Conservation (phyloP, 129 eudicot genomes). For the Helichrysum umbraculigerum region DNA sequence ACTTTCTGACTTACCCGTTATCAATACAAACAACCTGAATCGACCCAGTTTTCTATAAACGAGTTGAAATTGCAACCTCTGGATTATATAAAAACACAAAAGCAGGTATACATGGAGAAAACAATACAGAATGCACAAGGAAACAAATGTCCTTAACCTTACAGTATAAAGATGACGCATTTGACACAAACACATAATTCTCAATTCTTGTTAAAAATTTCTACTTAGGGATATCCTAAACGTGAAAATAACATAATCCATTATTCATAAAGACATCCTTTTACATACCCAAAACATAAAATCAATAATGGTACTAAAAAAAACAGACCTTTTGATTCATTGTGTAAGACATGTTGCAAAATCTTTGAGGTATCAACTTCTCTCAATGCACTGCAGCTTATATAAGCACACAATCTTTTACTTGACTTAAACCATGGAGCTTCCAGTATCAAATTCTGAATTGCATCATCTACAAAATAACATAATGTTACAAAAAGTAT, state of each 20-base stretch:
- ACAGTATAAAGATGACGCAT: background rate
- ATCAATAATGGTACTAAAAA: no score
- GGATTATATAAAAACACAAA: background rate
- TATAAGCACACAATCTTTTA: slow-evolving; percentile 87
- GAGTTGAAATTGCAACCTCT: background rate
- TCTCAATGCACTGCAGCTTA: slow-evolving; percentile 73
- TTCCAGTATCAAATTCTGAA: slow-evolving; percentile 70
- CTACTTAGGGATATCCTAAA: background rate
- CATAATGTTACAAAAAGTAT: background rate
- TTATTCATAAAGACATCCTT: background rate
- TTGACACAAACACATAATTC: background rate
- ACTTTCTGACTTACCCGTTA: background rate
- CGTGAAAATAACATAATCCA: background rate
- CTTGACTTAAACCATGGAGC: slow-evolving; percentile 97
- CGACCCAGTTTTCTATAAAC: background rate
- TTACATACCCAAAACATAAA: background rate
- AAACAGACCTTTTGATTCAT: slow-evolving; percentile 50
- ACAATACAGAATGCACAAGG: background rate
- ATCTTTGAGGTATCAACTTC: slow-evolving; percentile 83
- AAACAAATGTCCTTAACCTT: background rate
- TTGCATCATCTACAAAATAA: slow-evolving; percentile 56
- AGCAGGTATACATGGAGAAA: background rate
- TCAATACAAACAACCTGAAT: background rate
- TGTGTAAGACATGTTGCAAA: slow-evolving; percentile 55
- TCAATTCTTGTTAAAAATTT: background rate